These are phyloP conservation scores for Drechslerella dactyloides DNA, from an alignment of 2,329 filamentous ascomycete genomes.

Conservation along the genomic window DNA sequence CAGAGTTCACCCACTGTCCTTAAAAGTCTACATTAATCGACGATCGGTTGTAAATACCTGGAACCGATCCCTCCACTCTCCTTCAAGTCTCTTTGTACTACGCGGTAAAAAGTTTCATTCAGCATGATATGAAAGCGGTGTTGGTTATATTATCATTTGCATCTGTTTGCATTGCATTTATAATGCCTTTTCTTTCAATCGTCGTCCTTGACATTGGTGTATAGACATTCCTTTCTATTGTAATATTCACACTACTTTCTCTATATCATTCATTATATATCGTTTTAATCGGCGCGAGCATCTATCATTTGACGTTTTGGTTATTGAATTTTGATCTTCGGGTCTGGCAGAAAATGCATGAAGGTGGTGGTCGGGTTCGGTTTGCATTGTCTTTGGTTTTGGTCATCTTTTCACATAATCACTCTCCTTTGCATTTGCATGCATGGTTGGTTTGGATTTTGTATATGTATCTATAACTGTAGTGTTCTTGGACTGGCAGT, in stretches of 20 bases:
- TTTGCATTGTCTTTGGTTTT: too few species aligned
- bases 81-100: too few species aligned
- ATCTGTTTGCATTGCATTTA: conserved; percentile 8
- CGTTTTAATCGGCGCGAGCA: not conserved
- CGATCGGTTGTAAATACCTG: too few species aligned
- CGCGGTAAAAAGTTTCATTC: not conserved
- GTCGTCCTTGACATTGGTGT: not conserved
- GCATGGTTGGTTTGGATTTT: not conserved
- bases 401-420: too few species aligned
- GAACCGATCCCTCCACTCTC: too few species aligned
- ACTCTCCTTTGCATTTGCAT: not conserved
- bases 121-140: not conserved
- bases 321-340: not conserved
- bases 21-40: not conserved
- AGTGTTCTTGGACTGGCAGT: not conserved
- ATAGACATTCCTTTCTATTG: not conserved
- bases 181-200: conserved; percentile 13
- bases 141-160: conserved; percentile 1
- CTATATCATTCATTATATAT: conserved; percentile 7
- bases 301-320: not conserved
- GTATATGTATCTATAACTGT: not conserved
- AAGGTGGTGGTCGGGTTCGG: too few species aligned
- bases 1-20: not conserved
- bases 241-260: not conserved
- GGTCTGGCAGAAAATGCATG: too few species aligned